Evolutionary conservation across 169 alveolate species (phyloP), one percentile per base, ranked within the genome.

Genomic region (Plasmodium sp.): DNA sequence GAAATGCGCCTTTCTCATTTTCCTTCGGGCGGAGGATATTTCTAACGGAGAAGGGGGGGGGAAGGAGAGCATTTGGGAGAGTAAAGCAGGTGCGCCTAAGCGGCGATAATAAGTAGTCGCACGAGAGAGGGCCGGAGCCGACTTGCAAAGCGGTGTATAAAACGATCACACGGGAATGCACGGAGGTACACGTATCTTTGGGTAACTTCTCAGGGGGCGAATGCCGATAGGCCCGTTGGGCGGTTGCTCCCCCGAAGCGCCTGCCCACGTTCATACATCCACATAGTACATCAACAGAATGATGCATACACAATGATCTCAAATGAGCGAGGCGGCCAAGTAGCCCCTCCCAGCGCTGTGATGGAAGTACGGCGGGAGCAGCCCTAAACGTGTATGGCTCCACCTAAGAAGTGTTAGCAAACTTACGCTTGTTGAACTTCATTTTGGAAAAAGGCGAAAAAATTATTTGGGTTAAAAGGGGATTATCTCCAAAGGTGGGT

Each of bases 1-100:
- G 97, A 99, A 99, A 97, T 99, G 99, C 93, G 99, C 99, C 98
- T 99, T 98, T 97, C 99, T 99, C 91, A 98, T 96, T 98, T 98
- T 99, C 95, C 99, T 96, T 79, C 99, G 97, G 84, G 99, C 97
- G 75, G 97, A 95, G 62, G 98, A 95, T 77, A 97, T 98, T 71
- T 90, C 98, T 97, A 88, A 93, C 5, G 77, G 86, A 12, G n/a
- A n/a, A n/a, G 74, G 71, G 41, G 48, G 80, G 81, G 79, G 51
- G 67, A 18, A 88, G 88, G 34, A 62, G 67, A 51, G 10, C 12
- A 48, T 12, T 39, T 31, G 83, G 22, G n/a, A 34, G 22, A 2
- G 41, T 92, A 39, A 81, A 7, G 77, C 48, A 10, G 31, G 3
- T 34, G 67, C 48, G 41, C n/a, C 14, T 62, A 51, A 22, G 9